Evolutionary conservation across 2,329 filamentous ascomycete species (phyloP), one percentile per base, ranked within the genome.

Genomic region (Trichoderma semiorbis): DNA sequence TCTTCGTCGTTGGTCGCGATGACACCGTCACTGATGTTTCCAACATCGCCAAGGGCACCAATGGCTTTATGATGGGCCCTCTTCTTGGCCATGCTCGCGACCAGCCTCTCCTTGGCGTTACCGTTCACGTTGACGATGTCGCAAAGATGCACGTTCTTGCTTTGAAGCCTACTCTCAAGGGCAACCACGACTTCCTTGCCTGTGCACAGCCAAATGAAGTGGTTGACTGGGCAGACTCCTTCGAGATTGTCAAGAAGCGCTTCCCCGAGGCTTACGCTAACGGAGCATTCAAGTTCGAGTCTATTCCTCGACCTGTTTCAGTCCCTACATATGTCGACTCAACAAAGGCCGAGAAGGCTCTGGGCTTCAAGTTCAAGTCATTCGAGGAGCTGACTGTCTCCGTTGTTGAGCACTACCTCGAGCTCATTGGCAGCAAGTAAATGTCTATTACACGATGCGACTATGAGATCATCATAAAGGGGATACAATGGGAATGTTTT

Each of bases 1-100:
- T 76, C 50, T 81, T 80, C 70, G 78, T 82, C 21, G 68, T 82
- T 14, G 82, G 82, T 8, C 79, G 77, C 63, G 80, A 83, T 73
- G 79, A 82, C 61, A 74, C 78, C 11, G 77, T 72, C 43, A 68
- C 70, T 8, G 58, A 61, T 7, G 24, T 57, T 11, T n/a, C 36
- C 21, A 60, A 65, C 18, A 70, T 69, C 24, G 34, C 32, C 47
- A 77, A 77, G 68, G 80, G 80, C 57, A 80, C 78, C 61, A 83
- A 83, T 73, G 76, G 75, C 34, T 71, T 80, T 39, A 72, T 82
- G 10, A 75, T 83, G 66, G 78, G 78, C 5, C 77, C 80, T 30
- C 74, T 83, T 24, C 75, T 80, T 8, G 81, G 81, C 14, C 74
- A 77, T 53, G 72, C 73, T 28, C 74, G 74, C 55, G 74, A 75